Conservation (phyloP, 176 grass and related monocot species). For the Oryza australiensis region DNA sequence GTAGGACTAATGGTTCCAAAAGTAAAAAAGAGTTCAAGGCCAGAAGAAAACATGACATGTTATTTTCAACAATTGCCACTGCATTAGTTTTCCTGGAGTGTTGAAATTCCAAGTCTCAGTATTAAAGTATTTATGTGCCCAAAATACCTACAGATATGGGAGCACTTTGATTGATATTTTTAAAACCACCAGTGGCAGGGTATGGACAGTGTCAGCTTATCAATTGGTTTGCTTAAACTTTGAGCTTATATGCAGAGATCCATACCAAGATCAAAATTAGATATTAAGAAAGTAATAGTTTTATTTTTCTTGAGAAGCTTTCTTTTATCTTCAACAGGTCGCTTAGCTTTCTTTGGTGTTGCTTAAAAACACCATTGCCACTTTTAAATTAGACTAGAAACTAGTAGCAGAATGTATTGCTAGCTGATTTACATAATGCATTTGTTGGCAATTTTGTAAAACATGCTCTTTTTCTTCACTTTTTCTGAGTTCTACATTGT, state of each 20-base stretch:
- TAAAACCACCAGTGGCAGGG: neutral
- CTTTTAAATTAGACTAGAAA: neutral
- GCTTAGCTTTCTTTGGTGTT: neutral
- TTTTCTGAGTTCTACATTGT: neutral
- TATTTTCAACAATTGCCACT: neutral
- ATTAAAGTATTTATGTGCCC: neutral
- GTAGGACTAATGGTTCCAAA: neutral
- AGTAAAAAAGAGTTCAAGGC: neutral
- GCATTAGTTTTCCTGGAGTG: neutral
- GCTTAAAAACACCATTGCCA: too few species aligned
- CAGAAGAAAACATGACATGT: neutral
- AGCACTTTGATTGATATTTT: neutral
- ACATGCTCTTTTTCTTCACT: slow-evolving; percentile 10
- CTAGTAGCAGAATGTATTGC: neutral
- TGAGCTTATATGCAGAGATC: slow-evolving; percentile 10
- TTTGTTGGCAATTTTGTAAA: slow-evolving; percentile 17
- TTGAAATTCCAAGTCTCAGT: slow-evolving; percentile 7
- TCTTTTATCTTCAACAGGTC: neutral
- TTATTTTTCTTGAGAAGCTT: slow-evolving; percentile 19
- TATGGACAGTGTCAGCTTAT: neutral
- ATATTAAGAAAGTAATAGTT: neutral
- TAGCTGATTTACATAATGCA: slow-evolving; percentile 2
- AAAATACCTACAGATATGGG: neutral
- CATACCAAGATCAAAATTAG: neutral
- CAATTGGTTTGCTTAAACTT: slow-evolving; percentile 13